phyloP scores from a whole-genome alignment of 257 asterid genomes.

The Buddleja alternifolia region DNA sequence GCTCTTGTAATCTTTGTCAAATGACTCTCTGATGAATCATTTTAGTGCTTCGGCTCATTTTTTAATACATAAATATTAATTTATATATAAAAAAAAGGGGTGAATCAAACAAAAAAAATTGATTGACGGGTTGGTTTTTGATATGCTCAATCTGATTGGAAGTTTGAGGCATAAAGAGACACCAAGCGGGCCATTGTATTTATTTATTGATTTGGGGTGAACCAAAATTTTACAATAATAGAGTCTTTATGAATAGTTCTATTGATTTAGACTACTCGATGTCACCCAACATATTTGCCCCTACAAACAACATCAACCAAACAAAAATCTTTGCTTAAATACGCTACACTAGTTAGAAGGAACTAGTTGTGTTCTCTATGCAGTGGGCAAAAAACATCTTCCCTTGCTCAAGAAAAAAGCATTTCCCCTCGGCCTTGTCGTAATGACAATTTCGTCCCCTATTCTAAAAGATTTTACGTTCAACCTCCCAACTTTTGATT shows the following conservation, averaged over 20 bases:
- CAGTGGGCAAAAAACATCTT: slow-evolving; percentile 6
- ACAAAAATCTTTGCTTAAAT: slow-evolving; percentile 23
- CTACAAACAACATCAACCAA: slow-evolving; percentile 9
- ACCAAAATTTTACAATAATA: slow-evolving; percentile 22
- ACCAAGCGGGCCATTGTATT: slow-evolving; percentile 19
- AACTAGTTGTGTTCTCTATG: neutral
- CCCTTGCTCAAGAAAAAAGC: no score
- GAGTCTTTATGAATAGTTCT: slow-evolving; percentile 29
- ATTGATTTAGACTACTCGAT: slow-evolving; percentile 35
- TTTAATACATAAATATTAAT: no score
- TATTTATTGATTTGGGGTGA: neutral
- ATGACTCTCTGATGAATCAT: no score
- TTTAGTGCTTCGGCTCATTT: no score
- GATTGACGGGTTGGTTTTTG: neutral
- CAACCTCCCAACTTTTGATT: no score
- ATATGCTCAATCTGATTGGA: slow-evolving; percentile 23
- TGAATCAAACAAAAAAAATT: slow-evolving; percentile 22
- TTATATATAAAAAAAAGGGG: no score
- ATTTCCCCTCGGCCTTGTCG: no score
- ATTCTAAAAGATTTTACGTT: no score
- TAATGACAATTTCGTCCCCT: no score
- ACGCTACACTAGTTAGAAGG: slow-evolving; percentile 2
- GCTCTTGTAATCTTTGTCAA: no score
- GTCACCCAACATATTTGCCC: slow-evolving; percentile 23
- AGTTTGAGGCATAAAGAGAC: slow-evolving; percentile 10